Percentiles rank a stretch among this genome's conserved stretches.
phyloP scores from a whole-genome alignment of 345 rosid species.

The Ceriops zippeliana region DNA sequence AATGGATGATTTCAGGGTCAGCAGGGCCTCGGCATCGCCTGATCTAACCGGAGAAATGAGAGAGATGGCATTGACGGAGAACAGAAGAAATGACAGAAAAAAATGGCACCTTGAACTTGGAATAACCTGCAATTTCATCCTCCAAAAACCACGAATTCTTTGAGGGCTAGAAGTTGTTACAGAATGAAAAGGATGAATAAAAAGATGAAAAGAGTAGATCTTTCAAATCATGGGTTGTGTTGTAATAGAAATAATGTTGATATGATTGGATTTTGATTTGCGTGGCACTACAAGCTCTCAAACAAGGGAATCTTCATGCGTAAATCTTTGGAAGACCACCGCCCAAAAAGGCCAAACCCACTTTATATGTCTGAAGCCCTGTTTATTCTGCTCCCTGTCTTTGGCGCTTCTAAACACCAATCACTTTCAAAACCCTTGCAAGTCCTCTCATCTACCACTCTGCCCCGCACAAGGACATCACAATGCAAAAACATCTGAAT shows the following conservation, averaged over 20 bases:
- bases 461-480: neutral
- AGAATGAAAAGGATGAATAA: neutral
- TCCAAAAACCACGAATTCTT: neutral
- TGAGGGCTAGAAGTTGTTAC: neutral
- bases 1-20: constrained; percentile 58
- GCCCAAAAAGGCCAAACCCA: neutral
- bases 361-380: neutral
- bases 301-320: neutral
- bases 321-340: neutral
- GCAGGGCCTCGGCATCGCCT: constrained; percentile 58
- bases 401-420: constrained; percentile 12
- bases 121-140: neutral
- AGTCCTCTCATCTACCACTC: constrained; percentile 2
- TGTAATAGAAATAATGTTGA: neutral
- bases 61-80: constrained; percentile 8
- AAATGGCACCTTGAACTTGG: constrained; percentile 19
- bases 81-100: constrained; percentile 26
- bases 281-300: neutral
- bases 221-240: constrained; percentile 10
- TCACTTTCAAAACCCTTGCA: constrained; percentile 14
- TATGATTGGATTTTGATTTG: constrained; percentile 1
- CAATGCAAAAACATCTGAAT: neutral
- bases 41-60: constrained; percentile 51
- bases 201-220: neutral
- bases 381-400: neutral